Evolutionary conservation across 2,329 filamentous ascomycete genomes (phyloP).

Genomic region (Xylaria sp.): DNA sequence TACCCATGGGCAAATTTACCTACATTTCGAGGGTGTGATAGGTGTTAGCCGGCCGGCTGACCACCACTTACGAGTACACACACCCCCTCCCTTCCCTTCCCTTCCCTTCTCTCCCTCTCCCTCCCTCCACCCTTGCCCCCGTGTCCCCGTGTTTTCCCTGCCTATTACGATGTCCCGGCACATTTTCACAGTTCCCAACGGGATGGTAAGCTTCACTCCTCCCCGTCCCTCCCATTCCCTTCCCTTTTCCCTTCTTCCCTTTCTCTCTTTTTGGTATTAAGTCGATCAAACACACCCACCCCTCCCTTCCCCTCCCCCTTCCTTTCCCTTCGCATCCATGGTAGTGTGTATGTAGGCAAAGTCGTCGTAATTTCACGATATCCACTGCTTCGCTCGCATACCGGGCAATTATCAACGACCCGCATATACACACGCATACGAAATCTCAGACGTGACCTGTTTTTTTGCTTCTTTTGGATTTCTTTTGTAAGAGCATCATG

Average conservation of each 20-base stretch:
- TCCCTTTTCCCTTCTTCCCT: neutral
- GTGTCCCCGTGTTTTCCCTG: too few species aligned
- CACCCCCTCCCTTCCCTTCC: neutral
- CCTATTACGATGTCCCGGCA: neutral
- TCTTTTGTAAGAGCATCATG: neutral
- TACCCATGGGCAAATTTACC: neutral
- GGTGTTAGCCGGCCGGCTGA: neutral
- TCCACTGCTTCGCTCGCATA: neutral
- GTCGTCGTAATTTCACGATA: too few species aligned
- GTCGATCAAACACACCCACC: neutral
- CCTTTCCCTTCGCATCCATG: neutral
- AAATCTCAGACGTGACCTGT: neutral
- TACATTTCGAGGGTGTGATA: neutral
- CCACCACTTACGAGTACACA: neutral
- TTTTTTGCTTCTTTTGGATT: neutral
- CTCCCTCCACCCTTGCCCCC: too few species aligned
- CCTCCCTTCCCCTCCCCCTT: neutral
- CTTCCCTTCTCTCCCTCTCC: neutral
- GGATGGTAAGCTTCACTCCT: constrained; percentile 1
- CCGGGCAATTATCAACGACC: neutral
- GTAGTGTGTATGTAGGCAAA: too few species aligned
- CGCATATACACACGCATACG: neutral
- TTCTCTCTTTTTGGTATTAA: neutral
- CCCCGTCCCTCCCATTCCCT: neutral
- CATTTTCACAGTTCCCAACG: neutral